Evolutionary conservation across 208 protist genomes (phyloP).

Genomic region (Wallacemonas sp.): DNA sequence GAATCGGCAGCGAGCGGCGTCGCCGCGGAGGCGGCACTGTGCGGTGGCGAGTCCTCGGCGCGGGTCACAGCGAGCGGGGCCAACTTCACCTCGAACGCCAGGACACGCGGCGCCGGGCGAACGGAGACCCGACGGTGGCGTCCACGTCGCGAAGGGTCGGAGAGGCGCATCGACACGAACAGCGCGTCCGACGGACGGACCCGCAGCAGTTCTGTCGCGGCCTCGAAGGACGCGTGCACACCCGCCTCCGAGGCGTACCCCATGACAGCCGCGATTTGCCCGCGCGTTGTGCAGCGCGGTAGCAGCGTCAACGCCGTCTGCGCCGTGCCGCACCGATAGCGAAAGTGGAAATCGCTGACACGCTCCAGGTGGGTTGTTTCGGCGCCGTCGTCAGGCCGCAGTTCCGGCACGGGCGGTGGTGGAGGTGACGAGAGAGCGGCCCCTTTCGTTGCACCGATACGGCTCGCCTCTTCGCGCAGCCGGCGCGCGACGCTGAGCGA

Average conservation of each 20-base stretch:
- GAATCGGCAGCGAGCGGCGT: too few species aligned
- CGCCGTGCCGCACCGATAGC: conserved; percentile 30
- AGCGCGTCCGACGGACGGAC: conserved; percentile 17
- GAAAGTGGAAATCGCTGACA: conserved; percentile 21
- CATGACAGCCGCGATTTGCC: conserved; percentile 47
- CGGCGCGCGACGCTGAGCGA: background rate
- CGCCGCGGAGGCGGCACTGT: background rate
- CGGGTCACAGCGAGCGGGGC: background rate
- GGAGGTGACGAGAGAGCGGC: conserved; percentile 20
- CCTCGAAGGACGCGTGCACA: conserved; percentile 21
- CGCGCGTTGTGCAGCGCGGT: conserved; percentile 32
- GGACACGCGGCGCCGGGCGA: background rate
- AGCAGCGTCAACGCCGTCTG: conserved; percentile 45
- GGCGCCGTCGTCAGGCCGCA: background rate
- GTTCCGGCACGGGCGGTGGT: background rate
- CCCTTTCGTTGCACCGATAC: too few species aligned
- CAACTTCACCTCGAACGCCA: conserved; percentile 2
- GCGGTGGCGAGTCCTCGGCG: background rate
- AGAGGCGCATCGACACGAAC: conserved; percentile 27
- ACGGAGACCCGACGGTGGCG: background rate
- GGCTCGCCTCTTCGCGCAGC: conserved; percentile 8
- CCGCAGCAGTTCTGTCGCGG: conserved; percentile 17
- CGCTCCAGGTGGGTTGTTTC: background rate
- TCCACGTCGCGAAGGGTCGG: background rate
- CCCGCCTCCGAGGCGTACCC: conserved; percentile 33